These are phyloP conservation scores for Lichtheimia ramosa DNA, from an alignment of 371 early-diverging fungal species.

Conservation along the genomic window DNA sequence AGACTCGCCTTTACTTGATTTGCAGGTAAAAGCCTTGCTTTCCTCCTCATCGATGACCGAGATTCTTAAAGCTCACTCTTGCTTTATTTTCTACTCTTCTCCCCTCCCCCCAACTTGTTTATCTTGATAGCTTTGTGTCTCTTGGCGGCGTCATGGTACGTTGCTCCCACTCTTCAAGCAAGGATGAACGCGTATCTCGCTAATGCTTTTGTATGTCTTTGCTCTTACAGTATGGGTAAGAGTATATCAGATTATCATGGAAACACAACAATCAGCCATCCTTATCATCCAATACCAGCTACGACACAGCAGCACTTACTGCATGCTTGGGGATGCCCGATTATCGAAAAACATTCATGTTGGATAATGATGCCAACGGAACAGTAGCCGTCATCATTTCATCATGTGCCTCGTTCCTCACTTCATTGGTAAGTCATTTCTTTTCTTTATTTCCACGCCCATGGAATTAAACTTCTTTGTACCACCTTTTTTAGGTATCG, in stretches of 20 bases:
- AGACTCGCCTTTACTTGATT: conserved; percentile 12
- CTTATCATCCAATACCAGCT: conserved; percentile 22
- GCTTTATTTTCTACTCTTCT: not conserved
- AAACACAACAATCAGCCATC: too few relatives aligned
- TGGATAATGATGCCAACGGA: conserved; percentile 17
- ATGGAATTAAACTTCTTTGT: not conserved
- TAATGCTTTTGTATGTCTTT: not conserved
- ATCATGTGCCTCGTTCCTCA: conserved; percentile 29
- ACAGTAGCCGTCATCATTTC: conserved; percentile 28
- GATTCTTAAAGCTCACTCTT: not conserved
- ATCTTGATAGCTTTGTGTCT: conserved; percentile 33
- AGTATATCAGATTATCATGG: not conserved
- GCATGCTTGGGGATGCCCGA: conserved; percentile 42
- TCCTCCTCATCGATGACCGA: not conserved
- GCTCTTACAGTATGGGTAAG: conserved; percentile 35
- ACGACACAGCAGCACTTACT: conserved; percentile 48
- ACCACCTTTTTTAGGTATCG: conserved; percentile 17
- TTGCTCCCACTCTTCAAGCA: not conserved
- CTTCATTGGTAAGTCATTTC: conserved; percentile 40
- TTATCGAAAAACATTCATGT: conserved; percentile 27
- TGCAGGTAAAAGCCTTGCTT: conserved; percentile 8
- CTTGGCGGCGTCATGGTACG: conserved; percentile 51
- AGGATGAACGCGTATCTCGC: not conserved
- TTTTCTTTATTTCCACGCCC: conserved; percentile 20
- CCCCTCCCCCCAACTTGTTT: not conserved